Conservation (phyloP, 1,284 basidiomycete genomes). For the Peniophora sp. region DNA sequence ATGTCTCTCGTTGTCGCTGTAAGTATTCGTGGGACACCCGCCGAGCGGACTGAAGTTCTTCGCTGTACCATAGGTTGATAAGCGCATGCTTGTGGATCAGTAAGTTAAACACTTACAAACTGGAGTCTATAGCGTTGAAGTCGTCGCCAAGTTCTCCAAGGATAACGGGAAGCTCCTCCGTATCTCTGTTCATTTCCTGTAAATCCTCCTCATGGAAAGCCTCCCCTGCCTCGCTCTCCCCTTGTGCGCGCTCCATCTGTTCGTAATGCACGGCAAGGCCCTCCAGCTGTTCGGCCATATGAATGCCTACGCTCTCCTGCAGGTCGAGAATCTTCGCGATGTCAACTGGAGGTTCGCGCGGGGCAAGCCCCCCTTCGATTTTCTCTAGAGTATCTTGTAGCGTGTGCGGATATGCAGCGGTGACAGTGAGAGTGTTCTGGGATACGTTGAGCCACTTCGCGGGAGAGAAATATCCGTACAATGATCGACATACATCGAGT, state of each 20-base stretch:
- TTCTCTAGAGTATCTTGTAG: slow-evolving; percentile 44
- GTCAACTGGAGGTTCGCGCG: slow-evolving; percentile 26
- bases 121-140: slow-evolving; percentile 38
- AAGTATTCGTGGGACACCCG: slow-evolving; percentile 36
- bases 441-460: not conserved
- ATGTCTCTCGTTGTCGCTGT: slow-evolving; percentile 34
- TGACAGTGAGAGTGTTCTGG: slow-evolving; percentile 53
- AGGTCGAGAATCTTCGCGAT: slow-evolving; percentile 41
- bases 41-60: slow-evolving; percentile 39
- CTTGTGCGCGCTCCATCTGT: slow-evolving; percentile 60
- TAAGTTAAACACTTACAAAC: slow-evolving; percentile 38
- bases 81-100: not conserved
- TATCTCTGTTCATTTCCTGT: slow-evolving; percentile 70
- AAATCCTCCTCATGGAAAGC: slow-evolving; percentile 60
- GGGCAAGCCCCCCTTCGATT: slow-evolving; percentile 46
- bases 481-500: slow-evolving; percentile 48
- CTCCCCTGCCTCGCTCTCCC: slow-evolving; percentile 59
- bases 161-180: slow-evolving; percentile 64
- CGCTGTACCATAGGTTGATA: slow-evolving; percentile 28
- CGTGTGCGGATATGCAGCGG: slow-evolving; percentile 58
- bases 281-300: slow-evolving; percentile 68
- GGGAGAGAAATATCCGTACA: not conserved
- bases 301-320: slow-evolving; percentile 48
- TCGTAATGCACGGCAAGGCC: slow-evolving; percentile 65
- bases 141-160: slow-evolving; percentile 62